Base-by-base conservation (phyloP, 495 filamentous ascomycete genomes). In the Podospora pseudoanserina region DNA sequence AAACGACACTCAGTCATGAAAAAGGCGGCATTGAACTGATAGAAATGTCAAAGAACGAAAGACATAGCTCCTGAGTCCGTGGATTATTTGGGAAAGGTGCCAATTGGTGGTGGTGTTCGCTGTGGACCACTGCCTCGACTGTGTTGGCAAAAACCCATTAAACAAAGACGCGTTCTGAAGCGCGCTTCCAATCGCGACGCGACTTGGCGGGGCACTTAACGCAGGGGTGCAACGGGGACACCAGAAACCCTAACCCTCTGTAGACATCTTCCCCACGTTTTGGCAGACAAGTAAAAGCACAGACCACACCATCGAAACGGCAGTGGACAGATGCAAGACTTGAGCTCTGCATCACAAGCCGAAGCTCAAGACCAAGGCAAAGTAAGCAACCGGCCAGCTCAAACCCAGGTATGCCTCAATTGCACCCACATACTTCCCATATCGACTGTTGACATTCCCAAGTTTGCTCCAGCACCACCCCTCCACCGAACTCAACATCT, bases 81-180 rank as follows among this genome's bases (percentile, higher is more conserved):
- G 39, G 39, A 49, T 49, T 18, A 49, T 13, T 49, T 49, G 39
- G 13, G 39, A 49, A 16, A 13, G 9, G 39, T 49, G 39, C 39
- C 39, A 49, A 49, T 49, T 49, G 39, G 13, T 49, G 39, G 39
- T 49, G 39, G 9, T 49, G 39, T 49, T 16, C 15, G 9, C 30
- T 32, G 30, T 32, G 30, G 30, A 32, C 30, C 30, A 32, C 30
- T 32, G 30, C 4, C 30, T 49, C 39, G 39, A 3, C 39, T 56
- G n/a, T 68, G 66, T 16, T 57, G 23, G 55, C 55, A 58, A 64
- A 69, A 73, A 59, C 67, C 72, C 69, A 74, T 74, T 74, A 74
- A 71, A 71, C 72, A 30, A 23, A 62, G 19, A 55, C 57, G 65
- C 69, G 69, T 70, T 67, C 44, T 63, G 30, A 56, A 70, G 27